Conservation (phyloP, 768 basidiomycete species). For the Omphalotus guepiniiformis region DNA sequence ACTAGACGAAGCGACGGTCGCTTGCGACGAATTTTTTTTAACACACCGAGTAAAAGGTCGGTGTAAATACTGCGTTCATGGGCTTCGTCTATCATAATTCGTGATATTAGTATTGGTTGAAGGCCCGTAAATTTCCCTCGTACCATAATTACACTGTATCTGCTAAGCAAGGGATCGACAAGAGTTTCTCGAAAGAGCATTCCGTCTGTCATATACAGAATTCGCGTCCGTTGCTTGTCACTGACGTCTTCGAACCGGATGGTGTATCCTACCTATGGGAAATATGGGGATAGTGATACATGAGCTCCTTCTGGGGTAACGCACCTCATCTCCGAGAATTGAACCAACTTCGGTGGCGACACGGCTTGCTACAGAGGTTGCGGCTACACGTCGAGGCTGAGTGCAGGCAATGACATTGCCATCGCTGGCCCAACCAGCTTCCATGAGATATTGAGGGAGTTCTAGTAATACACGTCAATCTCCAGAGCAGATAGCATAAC, state of each 20-base stretch:
- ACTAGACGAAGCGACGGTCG: slow-evolving; percentile 87
- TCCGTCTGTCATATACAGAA: slow-evolving; percentile 97
- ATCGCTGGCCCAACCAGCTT: slow-evolving; percentile 87
- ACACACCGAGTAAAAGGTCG: slow-evolving; percentile 83
- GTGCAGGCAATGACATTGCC: slow-evolving; percentile 89
- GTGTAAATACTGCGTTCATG: slow-evolving; percentile 97
- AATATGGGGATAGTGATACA: not conserved
- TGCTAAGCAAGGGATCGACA: slow-evolving; percentile 86
- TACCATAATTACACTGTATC: slow-evolving; percentile 96
- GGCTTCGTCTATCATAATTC: slow-evolving; percentile 85
- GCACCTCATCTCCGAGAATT: slow-evolving; percentile 82
- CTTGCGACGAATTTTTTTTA: slow-evolving; percentile 94
- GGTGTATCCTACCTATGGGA: slow-evolving; percentile 86
- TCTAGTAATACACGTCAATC: slow-evolving; percentile 44
- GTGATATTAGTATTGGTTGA: slow-evolving; percentile 1
- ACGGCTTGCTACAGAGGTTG: slow-evolving; percentile 87
- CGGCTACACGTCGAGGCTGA: slow-evolving; percentile 89
- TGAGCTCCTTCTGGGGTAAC: slow-evolving; percentile 11
- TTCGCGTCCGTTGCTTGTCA: slow-evolving; percentile 77
- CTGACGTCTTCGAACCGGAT: slow-evolving; percentile 96
- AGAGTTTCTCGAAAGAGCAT: slow-evolving; percentile 95
- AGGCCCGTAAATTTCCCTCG: slow-evolving; percentile 16
- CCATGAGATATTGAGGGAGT: slow-evolving; percentile 90
- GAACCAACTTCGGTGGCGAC: slow-evolving; percentile 92
- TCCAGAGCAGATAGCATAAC: slow-evolving; percentile 2